Base-by-base conservation (phyloP, 2,329 filamentous ascomycete species). In the Lachnellula arida region DNA sequence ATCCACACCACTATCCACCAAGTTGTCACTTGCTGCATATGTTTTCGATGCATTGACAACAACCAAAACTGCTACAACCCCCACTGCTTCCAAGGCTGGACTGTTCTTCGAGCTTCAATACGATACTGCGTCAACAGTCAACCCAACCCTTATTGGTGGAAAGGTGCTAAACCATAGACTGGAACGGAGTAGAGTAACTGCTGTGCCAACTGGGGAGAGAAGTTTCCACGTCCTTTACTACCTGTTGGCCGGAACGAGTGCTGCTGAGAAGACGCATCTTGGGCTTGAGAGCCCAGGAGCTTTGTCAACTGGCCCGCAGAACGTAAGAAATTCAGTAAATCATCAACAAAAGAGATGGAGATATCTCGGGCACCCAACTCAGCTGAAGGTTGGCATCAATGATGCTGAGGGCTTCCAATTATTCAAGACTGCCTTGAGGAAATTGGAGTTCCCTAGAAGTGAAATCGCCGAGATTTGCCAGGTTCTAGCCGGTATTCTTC, bases 401-500 rank as follows among this genome's bases (percentile, higher is more conserved):
- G 94, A 99, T 68, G 81, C 87, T 1, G 92, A 97, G 68, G 94
- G 93, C 4, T 99, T 99, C 73, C 90, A 96, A 69, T 87, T 97
- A 52, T 97, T 99, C 80, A 97, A 97, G 77, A 96, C 90, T 1
- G 94, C 94, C 1, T 76, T 99, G 49, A 84, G 92, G 62, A 97
- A 96, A 72, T 81, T 99, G 14, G 94, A 97, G 73, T 97, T 99
- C 61, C 89, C 93, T 4, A 84, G 92, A 53, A 86, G 87, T 58
- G 94, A 97, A 67, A 96, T 99, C 68, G 94, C 94, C 40, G 93
- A 97, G 71, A 92, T 99, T 54, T 99, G 94, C 72, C 94, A 99
- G 75, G 82, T 97, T 49, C 78, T 99, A 52, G 94, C 94, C 34
- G 87, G 85, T 65, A 97, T 99, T 63, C 79, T 99, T n/a, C 94